phyloP scores from a whole-genome alignment of 768 basidiomycete genomes.

The Mycena galericulata region DNA sequence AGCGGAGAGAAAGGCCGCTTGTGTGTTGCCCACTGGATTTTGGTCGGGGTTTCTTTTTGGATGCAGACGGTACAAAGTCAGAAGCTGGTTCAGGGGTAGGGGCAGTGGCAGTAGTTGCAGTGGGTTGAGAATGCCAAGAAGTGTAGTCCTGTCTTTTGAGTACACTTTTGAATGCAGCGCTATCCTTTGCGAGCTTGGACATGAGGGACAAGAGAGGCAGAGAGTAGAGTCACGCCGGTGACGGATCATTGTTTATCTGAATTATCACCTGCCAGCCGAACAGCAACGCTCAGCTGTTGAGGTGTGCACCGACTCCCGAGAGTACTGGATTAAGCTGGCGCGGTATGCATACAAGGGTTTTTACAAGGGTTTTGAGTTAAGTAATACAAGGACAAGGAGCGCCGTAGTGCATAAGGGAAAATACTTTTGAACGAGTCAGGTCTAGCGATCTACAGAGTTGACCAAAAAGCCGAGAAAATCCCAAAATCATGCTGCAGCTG shows the following conservation, averaged over 20 bases:
- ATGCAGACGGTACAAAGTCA: slow-evolving; percentile 41
- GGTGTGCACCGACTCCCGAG: neutral
- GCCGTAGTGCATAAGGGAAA: neutral
- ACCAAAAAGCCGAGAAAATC: neutral
- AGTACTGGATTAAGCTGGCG: slow-evolving; percentile 7
- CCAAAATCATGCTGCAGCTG: slow-evolving; percentile 31
- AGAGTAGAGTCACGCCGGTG: neutral
- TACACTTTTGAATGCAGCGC: slow-evolving; percentile 75
- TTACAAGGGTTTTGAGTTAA: slow-evolving; percentile 5
- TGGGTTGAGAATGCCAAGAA: slow-evolving; percentile 81
- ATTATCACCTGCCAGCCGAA: too few species aligned
- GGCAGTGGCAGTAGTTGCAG: slow-evolving; percentile 43
- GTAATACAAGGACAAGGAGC: slow-evolving; percentile 16
- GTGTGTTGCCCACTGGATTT: slow-evolving; percentile 66
- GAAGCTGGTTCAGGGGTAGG: slow-evolving; percentile 42
- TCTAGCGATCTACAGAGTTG: slow-evolving; percentile 7
- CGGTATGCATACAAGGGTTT: slow-evolving; percentile 15
- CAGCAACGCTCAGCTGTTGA: neutral
- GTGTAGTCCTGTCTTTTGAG: slow-evolving; percentile 75
- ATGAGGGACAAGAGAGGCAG: slow-evolving; percentile 49
- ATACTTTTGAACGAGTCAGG: slow-evolving; percentile 23
- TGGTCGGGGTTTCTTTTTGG: slow-evolving; percentile 73
- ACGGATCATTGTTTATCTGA: too few species aligned
- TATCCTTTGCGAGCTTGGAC: slow-evolving; percentile 78
- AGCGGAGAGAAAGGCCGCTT: slow-evolving; percentile 29